phyloP scores from a whole-genome alignment of 108 stramenopile genomes.

The Mediolabrus comicus region DNA sequence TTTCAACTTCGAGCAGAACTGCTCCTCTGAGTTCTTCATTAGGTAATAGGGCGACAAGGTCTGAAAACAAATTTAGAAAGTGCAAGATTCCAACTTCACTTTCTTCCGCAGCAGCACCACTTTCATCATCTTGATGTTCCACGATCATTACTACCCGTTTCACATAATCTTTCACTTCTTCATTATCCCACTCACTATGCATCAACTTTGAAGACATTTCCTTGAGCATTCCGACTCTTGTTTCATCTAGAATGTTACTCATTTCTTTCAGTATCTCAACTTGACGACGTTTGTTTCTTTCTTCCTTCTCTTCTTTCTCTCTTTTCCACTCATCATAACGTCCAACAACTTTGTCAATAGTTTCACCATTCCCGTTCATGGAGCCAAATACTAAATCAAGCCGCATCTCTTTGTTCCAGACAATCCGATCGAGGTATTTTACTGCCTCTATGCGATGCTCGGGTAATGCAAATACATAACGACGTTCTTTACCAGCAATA shows the following conservation, averaged over 20 bases:
- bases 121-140: constrained; percentile 7
- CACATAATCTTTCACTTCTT: constrained; percentile 56
- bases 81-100: constrained; percentile 17
- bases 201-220: constrained; percentile 35
- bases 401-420: constrained; percentile 74
- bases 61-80: constrained; percentile 64
- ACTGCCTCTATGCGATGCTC: constrained; percentile 81
- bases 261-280: constrained; percentile 45
- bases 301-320: constrained; percentile 42
- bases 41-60: constrained; percentile 62
- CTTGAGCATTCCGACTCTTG: constrained; percentile 42
- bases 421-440: constrained; percentile 73
- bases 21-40: constrained; percentile 43
- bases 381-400: constrained; percentile 77
- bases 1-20: constrained; percentile 55
- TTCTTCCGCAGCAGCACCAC: constrained; percentile 4
- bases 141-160: constrained; percentile 21
- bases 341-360: constrained; percentile 67
- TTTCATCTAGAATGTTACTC: constrained; percentile 44
- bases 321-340: constrained; percentile 79
- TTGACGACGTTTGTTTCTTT: constrained; percentile 51
- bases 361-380: constrained; percentile 50
- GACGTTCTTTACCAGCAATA: constrained; percentile 57
- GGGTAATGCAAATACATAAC: constrained; percentile 74
- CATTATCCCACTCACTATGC: constrained; percentile 5